Base-by-base conservation (phyloP, 352 stramenopile genomes). In the Elongisporangium senticosum region DNA sequence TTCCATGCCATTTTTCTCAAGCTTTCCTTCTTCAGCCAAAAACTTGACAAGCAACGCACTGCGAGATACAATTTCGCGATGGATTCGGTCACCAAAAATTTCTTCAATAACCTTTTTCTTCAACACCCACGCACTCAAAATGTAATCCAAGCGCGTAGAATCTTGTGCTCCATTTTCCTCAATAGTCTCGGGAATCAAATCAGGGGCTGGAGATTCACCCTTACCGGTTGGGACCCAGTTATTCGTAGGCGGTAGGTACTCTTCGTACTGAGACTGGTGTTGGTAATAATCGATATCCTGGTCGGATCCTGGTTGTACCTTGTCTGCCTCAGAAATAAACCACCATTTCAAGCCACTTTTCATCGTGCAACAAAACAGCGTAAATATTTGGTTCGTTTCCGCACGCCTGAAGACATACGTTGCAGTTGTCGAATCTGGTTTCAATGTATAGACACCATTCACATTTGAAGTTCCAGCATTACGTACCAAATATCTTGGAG, bases 271-370 rank as follows among this genome's bases (percentile, higher is more conserved):
- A 3, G 92, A 98, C 68, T 98, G 97, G 63, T 99, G 95, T 68
- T 99, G 96, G 70, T 99, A 99, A 71, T 99, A 99, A 70, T 99
- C 96, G 63, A 99, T 96, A 73, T 99, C 97, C 64, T 98, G 96
- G 67, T 99, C 96, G 7, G 97, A 99, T 23, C 97, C 97, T 33
- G 96, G 96, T 61, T 98, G 90, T 67, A 98, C 90, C 61, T 96
- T 89, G 67, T 99, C 97, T 1, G 96, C 96, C 65, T 99, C 95
- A 22, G 93, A 98, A 49, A 99, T 96, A 68, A 99, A 99, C 97
- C 97, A 99, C 96, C 96, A 99, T 75, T 98, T 98, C 40, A 98
- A 87, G 5, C 97, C 95, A 56, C 91, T 98, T 62, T 98, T 96
- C 96, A 99, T 99, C 15, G 90, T 98, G 69, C 96, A 99, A 51